Evolutionary conservation across 1,284 basidiomycete genomes (phyloP).

Genomic region (Sanguinoderma infundibulare): DNA sequence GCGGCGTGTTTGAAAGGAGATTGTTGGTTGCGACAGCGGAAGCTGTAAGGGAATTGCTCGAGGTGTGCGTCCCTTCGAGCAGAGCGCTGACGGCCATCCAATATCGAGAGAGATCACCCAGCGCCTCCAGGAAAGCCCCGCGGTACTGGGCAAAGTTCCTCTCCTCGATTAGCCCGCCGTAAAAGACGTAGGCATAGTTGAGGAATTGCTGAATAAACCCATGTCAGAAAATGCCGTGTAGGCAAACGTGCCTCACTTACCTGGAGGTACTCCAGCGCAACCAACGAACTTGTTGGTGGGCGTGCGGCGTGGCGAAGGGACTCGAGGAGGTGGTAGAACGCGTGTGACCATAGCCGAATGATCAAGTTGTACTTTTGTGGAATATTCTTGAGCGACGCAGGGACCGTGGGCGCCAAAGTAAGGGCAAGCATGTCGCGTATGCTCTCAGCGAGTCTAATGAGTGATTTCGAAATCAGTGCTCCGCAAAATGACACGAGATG

Average conservation of each 20-base stretch:
- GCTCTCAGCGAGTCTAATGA: constrained; percentile 78
- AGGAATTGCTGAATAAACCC: constrained; percentile 69
- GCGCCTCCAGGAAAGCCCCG: constrained; percentile 91
- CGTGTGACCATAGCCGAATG: constrained; percentile 90
- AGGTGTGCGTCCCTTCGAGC: constrained; percentile 49
- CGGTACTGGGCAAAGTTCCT: constrained; percentile 74
- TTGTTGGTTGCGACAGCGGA: constrained; percentile 35
- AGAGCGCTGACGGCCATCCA: constrained; percentile 90
- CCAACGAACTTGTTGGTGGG: constrained; percentile 79
- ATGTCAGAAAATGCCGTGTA: not conserved
- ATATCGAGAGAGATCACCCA: constrained; percentile 95
- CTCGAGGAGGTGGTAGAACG: constrained; percentile 90
- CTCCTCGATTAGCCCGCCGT: constrained; percentile 89
- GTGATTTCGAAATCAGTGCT: not conserved
- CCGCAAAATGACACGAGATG: not conserved
- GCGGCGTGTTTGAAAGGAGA: constrained; percentile 25
- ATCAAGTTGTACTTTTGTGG: constrained; percentile 96
- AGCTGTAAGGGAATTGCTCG: constrained; percentile 48
- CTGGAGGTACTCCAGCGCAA: constrained; percentile 42
- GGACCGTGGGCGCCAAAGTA: constrained; percentile 85
- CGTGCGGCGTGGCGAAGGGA: constrained; percentile 83
- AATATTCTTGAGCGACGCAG: constrained; percentile 86
- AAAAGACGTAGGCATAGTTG: constrained; percentile 94
- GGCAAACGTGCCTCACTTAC: constrained; percentile 15
- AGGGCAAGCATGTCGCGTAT: constrained; percentile 90